Base-by-base conservation (phyloP, 306 rosid genomes). In the Arachis hypogaea region DNA sequence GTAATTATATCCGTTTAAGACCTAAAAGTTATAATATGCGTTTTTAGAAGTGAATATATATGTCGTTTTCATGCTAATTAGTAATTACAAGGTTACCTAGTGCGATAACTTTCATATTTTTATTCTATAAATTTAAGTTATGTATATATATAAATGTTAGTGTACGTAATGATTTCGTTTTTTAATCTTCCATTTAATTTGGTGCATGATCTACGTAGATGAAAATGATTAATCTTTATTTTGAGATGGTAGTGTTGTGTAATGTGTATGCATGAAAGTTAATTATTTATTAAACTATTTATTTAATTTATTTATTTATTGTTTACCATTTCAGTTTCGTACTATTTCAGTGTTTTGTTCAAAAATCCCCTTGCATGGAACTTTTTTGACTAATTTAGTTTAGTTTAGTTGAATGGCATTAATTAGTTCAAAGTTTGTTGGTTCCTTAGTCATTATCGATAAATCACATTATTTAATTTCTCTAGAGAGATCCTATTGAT, bases 391-490 rank as follows among this genome's bases (percentile, higher is more conserved):
- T 7, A 18, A 40, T n/a, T 16, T 16, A 16, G 16, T 11, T 51
- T 49, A 66, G 22, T 60, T 66, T 49, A 42, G 61, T 43, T 68
- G 60, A 62, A 73, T 56, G 41, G 0, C 4, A 44, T 18, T 54
- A 52, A 22, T 30, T 54, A 52, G 63, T 60, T 73, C 66, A 30
- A 68, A 58, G 56, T 74, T 59, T n/a, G 28, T 22, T 22, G 28
- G 28, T 69, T 55, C 51, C 63, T 22, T 42, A 56, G 11, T 63
- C 66, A 64, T 63, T 59, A 58, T 77, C 33, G 14, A 9, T 49
- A 44, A 29, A 22, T 54, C 33, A 56, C 68, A 40, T 63, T 72
- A 22, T 22, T 78, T 76, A 72, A 60, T 54, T 74, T 84, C 81
- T 14, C 77, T 33, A 73, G 59, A 44, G 58, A 68, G 51, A 66